Conservation (phyloP, 1,139 yeast species). For the Saccharomyces hybrid region DNA sequence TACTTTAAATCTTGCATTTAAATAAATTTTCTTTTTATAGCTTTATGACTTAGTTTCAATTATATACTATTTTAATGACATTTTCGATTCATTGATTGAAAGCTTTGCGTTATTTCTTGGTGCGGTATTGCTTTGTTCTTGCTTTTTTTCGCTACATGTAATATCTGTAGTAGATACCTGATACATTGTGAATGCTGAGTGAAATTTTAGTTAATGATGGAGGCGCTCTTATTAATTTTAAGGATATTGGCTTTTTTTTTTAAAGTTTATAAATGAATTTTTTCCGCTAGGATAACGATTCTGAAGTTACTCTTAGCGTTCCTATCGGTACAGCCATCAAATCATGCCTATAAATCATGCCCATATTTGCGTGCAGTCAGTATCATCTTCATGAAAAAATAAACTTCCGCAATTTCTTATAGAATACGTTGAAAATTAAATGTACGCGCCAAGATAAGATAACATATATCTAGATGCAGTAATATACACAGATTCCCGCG, state of each 20-base stretch:
- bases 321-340: too few relatives aligned
- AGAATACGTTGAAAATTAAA: neutral
- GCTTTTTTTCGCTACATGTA: too few relatives aligned
- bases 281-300: too few relatives aligned
- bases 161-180: too few relatives aligned
- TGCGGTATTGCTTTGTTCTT: neutral
- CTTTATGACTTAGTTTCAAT: neutral
- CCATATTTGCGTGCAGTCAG: neutral
- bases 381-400: neutral
- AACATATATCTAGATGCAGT: neutral
- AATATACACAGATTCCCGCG: neutral
- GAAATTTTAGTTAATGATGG: too few relatives aligned
- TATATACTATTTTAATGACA: neutral
- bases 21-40: slow-evolving; percentile 5
- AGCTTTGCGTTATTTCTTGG: neutral
- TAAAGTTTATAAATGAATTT: too few relatives aligned
- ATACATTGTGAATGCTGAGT: too few relatives aligned
- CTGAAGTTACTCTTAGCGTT: too few relatives aligned
- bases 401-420: neutral
- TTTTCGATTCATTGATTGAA: neutral
- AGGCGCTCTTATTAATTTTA: too few relatives aligned
- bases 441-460: neutral
- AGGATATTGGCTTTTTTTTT: too few relatives aligned
- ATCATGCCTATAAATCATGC: neutral
- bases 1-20: neutral